Conservation (phyloP, 176 grass and related monocot genomes). For the Cymbopogon citratus region DNA sequence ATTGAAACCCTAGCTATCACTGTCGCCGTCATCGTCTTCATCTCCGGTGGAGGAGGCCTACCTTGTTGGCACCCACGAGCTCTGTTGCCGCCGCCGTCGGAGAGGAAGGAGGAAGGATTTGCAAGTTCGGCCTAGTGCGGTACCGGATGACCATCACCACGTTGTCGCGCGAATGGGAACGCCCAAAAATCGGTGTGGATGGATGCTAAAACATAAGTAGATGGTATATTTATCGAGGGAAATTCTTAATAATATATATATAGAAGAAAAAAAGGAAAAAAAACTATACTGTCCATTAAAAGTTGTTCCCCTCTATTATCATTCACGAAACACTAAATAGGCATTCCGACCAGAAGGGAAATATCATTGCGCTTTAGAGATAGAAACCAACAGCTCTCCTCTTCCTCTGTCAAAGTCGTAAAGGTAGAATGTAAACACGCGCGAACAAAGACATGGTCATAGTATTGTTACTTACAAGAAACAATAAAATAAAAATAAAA, state of each 20-base stretch:
- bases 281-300: background rate
- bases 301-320: background rate
- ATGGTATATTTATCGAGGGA: background rate
- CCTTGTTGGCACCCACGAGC: no score
- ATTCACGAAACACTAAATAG: background rate
- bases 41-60: no score
- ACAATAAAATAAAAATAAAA: background rate
- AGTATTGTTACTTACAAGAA: background rate
- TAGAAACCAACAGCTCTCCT: background rate
- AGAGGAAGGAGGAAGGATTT: no score
- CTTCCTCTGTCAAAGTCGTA: background rate
- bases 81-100: no score
- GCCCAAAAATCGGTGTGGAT: no score
- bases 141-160: no score
- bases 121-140: no score
- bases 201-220: no score
- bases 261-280: background rate
- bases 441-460: slow-evolving; percentile 19
- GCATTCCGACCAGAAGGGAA: background rate
- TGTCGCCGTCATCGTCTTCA: no score
- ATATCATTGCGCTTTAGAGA: background rate
- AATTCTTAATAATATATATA: no score
- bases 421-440: slow-evolving; percentile 19
- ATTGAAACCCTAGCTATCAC: no score
- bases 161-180: no score